Base-by-base conservation (phyloP, 192 early-diverging fungal species). In the Entrophospora sp. region DNA sequence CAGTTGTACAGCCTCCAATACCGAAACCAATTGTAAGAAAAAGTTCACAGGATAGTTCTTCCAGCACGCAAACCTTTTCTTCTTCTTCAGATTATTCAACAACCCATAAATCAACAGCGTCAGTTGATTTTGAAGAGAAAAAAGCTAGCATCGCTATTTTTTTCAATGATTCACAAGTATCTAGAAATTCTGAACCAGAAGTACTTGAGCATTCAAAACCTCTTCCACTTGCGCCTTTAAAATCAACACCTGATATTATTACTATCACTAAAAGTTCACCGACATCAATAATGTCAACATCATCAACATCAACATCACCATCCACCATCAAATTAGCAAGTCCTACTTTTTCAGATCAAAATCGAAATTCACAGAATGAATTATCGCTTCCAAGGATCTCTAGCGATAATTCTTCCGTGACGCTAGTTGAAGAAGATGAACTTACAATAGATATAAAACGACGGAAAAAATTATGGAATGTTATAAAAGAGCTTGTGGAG, bases 401-500 rank as follows among this genome's bases (percentile, higher is more conserved):
- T 35, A 63, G 27, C 3, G 40, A 27, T 7, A 25, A 9, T 18
- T 48, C 45, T 5, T 48, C 45, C 5, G 20, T 31, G 30, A 61
- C 38, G 4, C 20, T 45, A 10, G 31, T 58, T 25, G 44, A 63
- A 48, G 61, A 63, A 48, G 61, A 63, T 48, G 38, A 30, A 22
- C 7, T 22, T 32, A 27, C 48, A 25, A 52, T 24, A 22, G 36
- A 66, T 14, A 4, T 32, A 31, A 66, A 56, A 30, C 24, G 64
- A 43, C 28, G 64, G 4, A 48, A 25, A 43, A 52, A 40, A 20
- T 31, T 66, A 30, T 55, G 64, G 64, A 66, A 66, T 66, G 44
- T 49, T 8, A 66, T 55, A 51, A 66, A 40, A 42, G 64, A 66
- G 34, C 28, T 66, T 18, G 64, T 66, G 10, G 64, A 66, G 18